Percentiles rank a stretch among this genome's conserved stretches.
Conservation (phyloP, 176 grass and related monocot genomes). For the Paspalum notatum region DNA sequence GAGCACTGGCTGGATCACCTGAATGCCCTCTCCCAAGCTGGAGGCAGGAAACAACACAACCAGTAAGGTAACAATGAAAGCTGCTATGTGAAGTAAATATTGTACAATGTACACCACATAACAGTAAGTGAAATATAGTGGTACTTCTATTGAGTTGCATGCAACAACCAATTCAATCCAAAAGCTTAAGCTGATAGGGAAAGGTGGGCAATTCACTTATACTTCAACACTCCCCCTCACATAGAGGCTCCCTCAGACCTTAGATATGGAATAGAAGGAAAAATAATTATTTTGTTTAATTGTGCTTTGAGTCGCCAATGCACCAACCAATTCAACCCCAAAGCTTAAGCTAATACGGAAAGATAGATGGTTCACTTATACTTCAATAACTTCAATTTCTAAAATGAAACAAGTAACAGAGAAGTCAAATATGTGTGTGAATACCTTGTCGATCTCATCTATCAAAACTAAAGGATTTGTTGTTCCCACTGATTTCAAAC, state of each 20-base stretch:
- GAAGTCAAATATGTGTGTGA: neutral
- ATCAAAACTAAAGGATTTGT: constrained; percentile 94
- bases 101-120: neutral
- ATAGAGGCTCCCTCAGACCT: too few relatives aligned
- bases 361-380: too few relatives aligned
- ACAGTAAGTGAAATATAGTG: constrained; percentile 19
- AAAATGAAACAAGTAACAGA: constrained; percentile 15
- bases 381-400: neutral
- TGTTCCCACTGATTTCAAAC: constrained; percentile 88
- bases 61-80: constrained; percentile 3
- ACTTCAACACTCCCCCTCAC: too few relatives aligned
- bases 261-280: too few relatives aligned
- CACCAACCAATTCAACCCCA: too few relatives aligned
- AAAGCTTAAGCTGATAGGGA: too few relatives aligned
- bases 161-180: too few relatives aligned
- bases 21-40: constrained; percentile 78
- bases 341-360: too few relatives aligned
- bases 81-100: neutral
- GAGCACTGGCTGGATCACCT: constrained; percentile 90
- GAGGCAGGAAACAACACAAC: constrained; percentile 27
- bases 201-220: too few relatives aligned
- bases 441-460: constrained; percentile 99
- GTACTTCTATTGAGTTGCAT: neutral
- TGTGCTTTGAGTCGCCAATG: too few relatives aligned
- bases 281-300: too few relatives aligned